Base-by-base conservation (phyloP, 768 basidiomycete species). In the Pilatotrama ljubarskyi region DNA sequence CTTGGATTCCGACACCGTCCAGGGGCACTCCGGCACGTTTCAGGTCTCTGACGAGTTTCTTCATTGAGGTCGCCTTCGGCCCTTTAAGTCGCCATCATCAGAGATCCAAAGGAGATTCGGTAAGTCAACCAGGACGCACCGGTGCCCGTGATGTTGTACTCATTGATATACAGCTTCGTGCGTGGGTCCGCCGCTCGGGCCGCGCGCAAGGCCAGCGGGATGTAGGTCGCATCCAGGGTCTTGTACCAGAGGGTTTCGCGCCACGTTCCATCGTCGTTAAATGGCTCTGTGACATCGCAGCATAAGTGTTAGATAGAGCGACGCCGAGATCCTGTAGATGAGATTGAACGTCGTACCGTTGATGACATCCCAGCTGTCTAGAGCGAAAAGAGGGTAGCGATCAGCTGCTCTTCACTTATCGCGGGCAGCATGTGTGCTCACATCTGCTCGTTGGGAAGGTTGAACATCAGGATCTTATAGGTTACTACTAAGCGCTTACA, bases 231-330 rank as follows among this genome's bases (percentile, higher is more conserved):
- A 17, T 79, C 78, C 22, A 80, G 74, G 1, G 77, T 78, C 55
- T 76, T 75, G 72, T 75, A 83, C 73, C 84, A 86, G 18, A 85
- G 74, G 50, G 77, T 71, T 15, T 72, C 55, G 43, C 84, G 78
- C 70, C 75, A 83, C 7, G 81, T 82, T 15, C 85, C 84, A 59
- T 85, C 77, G 36, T 85, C 84, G 62, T 84, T 82, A 73, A 85
- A 83, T 2, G 81, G 76, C 65, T 84, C 66, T 67, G 26, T 35
- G 11, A 32, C 24, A 5, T n/a, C 29, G 9, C 3, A n/a, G 11
- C 51, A 40, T 37, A n/a, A n/a, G n/a, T n/a, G n/a, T n/a, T n/a
- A n/a, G n/a, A n/a, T n/a, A n/a, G n/a, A n/a, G n/a, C n/a, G n/a
- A n/a, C n/a, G n/a, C n/a, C n/a, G n/a, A n/a, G n/a, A n/a, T 13